Base-by-base conservation (phyloP, 2,329 filamentous ascomycete genomes). In the Fonsecaea pedrosoi region DNA sequence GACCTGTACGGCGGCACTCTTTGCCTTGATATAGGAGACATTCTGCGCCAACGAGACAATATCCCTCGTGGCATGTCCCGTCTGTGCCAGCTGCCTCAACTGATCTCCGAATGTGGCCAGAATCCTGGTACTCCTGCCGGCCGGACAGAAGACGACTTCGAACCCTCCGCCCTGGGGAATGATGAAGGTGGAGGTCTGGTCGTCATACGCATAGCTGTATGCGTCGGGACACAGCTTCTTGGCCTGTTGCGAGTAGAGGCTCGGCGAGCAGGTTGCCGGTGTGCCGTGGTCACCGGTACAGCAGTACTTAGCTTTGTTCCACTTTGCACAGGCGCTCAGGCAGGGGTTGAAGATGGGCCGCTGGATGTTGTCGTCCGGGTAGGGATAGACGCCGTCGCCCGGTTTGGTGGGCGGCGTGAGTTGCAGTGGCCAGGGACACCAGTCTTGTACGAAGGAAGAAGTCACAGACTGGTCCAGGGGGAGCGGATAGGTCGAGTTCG, bases 391-490 rank as follows among this genome's bases (percentile, higher is more conserved):
- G 34, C 91, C 91, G 72, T 90, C 86, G n/a, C 87, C 87, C 10
- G 91, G 90, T 74, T 89, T 89, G 48, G 82, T 81, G 0, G 91
- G 91, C 13, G 87, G 87, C 63, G 85, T 85, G 25, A 87, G 83
- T 73, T 93, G 90, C 54, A 92, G 82, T 70, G 91, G 86, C 89
- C 90, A 94, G 0, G 92, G 92, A 78, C 92, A 96, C 92, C 92
- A 96, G 62, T 82, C 79, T 30, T 83, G 80, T 15, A 92, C 82
- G 65, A 85, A 80, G 12, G 80, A 75, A 68, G 87, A 84, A 53
- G 86, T 87, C 67, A 88, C 82, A 6, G 80, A 77, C 18, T 82
- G 76, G 71, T 94, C 90, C 71, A 90, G 88, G 0, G 90, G 89
- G 40, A 92, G 83, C 0, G 89, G 89, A 72, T 85, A 90, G 0